Conservation (phyloP, 2,329 filamentous ascomycete genomes). For the Apiospora pterosperma region DNA sequence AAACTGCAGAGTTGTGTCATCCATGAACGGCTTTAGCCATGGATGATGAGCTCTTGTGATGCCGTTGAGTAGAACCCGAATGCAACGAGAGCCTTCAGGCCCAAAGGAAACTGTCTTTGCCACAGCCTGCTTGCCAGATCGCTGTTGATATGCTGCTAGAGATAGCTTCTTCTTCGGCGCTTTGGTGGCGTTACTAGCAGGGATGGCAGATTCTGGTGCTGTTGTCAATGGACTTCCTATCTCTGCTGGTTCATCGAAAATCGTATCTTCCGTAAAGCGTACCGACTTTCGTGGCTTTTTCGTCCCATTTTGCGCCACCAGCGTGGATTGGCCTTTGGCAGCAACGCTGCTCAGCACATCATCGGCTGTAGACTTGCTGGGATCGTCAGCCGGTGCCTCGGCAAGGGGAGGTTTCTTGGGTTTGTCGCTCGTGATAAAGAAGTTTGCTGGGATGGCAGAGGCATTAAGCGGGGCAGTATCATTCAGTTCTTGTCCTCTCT, state of each 20-base stretch:
- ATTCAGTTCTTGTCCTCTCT: slow-evolving; percentile 39
- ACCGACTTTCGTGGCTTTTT: slow-evolving; percentile 6
- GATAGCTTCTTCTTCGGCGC: slow-evolving; percentile 16
- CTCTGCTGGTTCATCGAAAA: slow-evolving; percentile 17
- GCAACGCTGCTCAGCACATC: background rate
- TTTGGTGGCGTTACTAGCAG: background rate
- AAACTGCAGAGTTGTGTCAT: slow-evolving; percentile 19
- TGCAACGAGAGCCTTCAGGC: slow-evolving; percentile 13
- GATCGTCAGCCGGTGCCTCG: background rate
- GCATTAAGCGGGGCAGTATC: slow-evolving; percentile 37
- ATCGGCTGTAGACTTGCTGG: background rate
- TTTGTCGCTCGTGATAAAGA: slow-evolving; percentile 22
- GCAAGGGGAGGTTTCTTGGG: slow-evolving; percentile 2
- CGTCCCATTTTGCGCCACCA: background rate
- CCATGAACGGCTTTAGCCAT: slow-evolving; percentile 23
- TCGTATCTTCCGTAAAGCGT: slow-evolving; percentile 9
- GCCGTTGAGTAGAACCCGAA: slow-evolving; percentile 20
- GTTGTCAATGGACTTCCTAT: slow-evolving; percentile 10
- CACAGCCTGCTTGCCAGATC: slow-evolving; percentile 19
- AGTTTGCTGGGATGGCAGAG: slow-evolving; percentile 26
- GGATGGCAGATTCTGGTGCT: background rate
- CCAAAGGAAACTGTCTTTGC: slow-evolving; percentile 22
- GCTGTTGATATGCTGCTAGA: slow-evolving; percentile 21
- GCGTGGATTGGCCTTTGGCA: background rate
- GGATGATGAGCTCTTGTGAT: slow-evolving; percentile 18